Base-by-base conservation (phyloP, 2,329 filamentous ascomycete species). In the Sclerotinia nivalis region DNA sequence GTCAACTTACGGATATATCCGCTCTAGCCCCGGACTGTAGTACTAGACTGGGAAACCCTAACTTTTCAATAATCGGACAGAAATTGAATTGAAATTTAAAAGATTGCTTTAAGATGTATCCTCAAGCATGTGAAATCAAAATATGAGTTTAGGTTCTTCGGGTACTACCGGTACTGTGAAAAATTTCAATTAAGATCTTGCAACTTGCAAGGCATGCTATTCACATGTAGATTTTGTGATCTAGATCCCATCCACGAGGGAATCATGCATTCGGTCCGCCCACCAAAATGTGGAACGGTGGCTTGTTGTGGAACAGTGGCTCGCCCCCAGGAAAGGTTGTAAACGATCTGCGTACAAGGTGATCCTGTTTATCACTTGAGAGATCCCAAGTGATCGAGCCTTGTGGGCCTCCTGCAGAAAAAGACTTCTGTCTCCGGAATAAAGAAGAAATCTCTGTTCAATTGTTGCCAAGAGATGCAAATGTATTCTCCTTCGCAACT, bases 281-380 rank as follows among this genome's bases (percentile, higher is more conserved):
- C 47, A 64, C 22, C 31, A 20, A 64, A 64, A 25, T 64, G 47
- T 64, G 60, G 45, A 52, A 40, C 31, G 9, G n/a, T 64, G 22
- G 47, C 60, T 50, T 13, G 28, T 52, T 50, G 60, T 64, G 60
- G 60, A 28, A 64, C 60, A 22, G 60, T 64, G 59, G 31, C 31
- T 28, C 31, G 47, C 28, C 31, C 22, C 31, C 61, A 40, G 47
- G 34, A 64, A 52, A 64, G 31, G 15, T 15, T 40, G 61, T 52
- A 15, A 31, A 50, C 47, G 60, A 64, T 64, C 60, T 25, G 37
- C 55, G 34, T 58, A 62, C 60, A 64, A 40, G 60, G 34, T 64
- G 61, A 40, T 64, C 22, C 50, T 40, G 15, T 64, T 52, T 28
- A 52, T 52, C 47, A 52, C 22, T 20, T 22, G 25, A n/a, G 28